Conservation (phyloP, 108 stramenopile genomes). For the Parietichytrium sp. region DNA sequence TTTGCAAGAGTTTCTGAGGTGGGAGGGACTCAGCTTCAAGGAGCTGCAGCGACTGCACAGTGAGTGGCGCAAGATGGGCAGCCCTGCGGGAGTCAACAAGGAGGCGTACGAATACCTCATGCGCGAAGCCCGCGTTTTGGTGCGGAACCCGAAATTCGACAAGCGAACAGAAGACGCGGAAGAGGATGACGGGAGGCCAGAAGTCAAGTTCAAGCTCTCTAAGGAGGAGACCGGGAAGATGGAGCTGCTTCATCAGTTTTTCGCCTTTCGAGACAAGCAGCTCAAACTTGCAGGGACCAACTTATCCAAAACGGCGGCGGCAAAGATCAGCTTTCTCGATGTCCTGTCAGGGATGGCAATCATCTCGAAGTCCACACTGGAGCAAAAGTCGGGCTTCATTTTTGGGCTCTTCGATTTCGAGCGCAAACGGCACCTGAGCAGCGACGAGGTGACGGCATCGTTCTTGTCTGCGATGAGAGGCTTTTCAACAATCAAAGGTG, state of each 20-base stretch:
- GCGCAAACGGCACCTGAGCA: background rate
- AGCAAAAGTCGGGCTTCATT: conserved; percentile 14
- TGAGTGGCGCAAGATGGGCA: background rate
- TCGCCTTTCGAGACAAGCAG: too few relatives aligned
- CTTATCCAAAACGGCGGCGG: too few relatives aligned
- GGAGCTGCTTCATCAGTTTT: too few relatives aligned
- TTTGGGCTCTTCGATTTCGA: conserved; percentile 36
- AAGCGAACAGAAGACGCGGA: too few relatives aligned
- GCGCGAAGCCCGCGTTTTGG: background rate
- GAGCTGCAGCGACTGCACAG: conserved; percentile 9
- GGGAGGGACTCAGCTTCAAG: conserved; percentile 15
- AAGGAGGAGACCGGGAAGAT: too few relatives aligned
- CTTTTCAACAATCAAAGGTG: background rate
- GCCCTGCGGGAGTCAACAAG: background rate
- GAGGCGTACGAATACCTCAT: background rate
- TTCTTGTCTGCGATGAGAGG: background rate
- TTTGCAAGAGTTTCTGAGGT: background rate
- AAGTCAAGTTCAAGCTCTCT: too few relatives aligned
- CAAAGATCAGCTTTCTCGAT: background rate
- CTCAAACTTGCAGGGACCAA: too few relatives aligned
- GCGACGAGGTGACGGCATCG: background rate
- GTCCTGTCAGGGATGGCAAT: background rate
- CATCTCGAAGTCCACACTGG: background rate
- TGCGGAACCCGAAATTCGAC: too few relatives aligned
- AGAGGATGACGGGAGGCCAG: too few relatives aligned